These are phyloP conservation scores for Chimonanthus praecox DNA, from an alignment of 164 flowering plant species.

Conservation along the genomic window DNA sequence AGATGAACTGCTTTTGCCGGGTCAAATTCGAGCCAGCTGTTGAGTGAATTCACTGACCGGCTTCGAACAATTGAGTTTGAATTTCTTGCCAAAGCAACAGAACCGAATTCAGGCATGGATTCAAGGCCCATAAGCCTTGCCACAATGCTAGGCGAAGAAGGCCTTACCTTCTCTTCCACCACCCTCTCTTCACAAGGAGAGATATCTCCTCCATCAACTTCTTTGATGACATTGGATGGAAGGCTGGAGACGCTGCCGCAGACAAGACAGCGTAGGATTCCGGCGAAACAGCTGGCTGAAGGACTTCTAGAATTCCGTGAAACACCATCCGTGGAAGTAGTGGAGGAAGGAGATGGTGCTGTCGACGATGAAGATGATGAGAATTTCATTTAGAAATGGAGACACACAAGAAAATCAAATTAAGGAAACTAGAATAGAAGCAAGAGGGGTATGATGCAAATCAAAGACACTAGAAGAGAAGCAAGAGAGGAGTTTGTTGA, in stretches of 20 bases:
- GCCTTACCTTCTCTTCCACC: conserved; percentile 9
- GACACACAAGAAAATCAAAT: background rate
- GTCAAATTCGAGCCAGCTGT: conserved; percentile 33
- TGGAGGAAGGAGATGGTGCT: conserved; percentile 7
- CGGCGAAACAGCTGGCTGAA: conserved; percentile 32
- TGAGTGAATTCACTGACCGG: conserved; percentile 54
- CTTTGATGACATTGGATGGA: conserved; percentile 21
- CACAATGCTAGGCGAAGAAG: conserved; percentile 35
- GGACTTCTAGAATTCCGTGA: conserved; percentile 17
- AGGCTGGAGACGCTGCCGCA: conserved; percentile 44
- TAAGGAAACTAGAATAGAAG: background rate
- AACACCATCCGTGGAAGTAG: conserved; percentile 2
- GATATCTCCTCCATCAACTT: background rate
- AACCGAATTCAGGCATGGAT: conserved; percentile 28
- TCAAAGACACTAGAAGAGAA: background rate
- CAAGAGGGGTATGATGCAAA: background rate
- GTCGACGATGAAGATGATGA: background rate
- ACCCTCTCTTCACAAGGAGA: background rate
- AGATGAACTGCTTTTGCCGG: conserved; percentile 25
- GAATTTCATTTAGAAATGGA: background rate
- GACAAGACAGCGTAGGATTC: conserved; percentile 38
- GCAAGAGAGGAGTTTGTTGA: background rate
- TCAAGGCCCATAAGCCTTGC: conserved; percentile 75
- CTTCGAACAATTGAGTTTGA: conserved; percentile 36
- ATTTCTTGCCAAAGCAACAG: background rate